Conservation (phyloP, 495 filamentous ascomycete genomes). For the Thermochaetoides thermophila region DNA sequence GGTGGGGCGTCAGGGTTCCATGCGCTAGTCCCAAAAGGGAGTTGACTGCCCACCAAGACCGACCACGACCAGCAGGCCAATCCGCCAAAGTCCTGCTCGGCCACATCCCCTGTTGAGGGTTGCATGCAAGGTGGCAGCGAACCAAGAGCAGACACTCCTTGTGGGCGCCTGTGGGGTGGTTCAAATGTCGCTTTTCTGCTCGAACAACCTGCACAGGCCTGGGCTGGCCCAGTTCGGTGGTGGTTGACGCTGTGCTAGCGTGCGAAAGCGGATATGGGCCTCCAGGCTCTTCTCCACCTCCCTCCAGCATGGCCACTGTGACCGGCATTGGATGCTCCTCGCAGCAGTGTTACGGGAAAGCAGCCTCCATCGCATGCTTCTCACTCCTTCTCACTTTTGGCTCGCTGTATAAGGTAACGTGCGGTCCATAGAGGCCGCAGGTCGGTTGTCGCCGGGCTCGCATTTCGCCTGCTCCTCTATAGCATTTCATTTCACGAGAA, state of each 20-base stretch:
- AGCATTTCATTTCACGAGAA: background rate
- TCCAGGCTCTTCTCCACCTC: background rate
- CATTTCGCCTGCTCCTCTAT: background rate
- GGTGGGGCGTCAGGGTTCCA: slow-evolving; percentile 3
- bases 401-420: too few species aligned
- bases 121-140: slow-evolving; percentile 8
- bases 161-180: slow-evolving; percentile 8
- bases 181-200: slow-evolving; percentile 8
- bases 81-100: too few species aligned
- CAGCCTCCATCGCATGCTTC: too few species aligned
- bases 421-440: too few species aligned
- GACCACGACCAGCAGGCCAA: background rate
- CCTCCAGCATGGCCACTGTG: too few species aligned
- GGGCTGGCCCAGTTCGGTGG: slow-evolving; percentile 1
- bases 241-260: background rate
- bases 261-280: slow-evolving; percentile 2
- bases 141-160: too few species aligned
- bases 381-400: too few species aligned
- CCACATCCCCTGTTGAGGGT: slow-evolving; percentile 11
- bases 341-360: slow-evolving; percentile 1
- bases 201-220: background rate
- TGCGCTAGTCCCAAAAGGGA: slow-evolving; percentile 3
- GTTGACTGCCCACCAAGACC: background rate
- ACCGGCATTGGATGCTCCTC: too few species aligned
- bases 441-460: slow-evolving; percentile 1